These are phyloP conservation scores for Phialemoniopsis sp. DNA, from an alignment of 2,329 filamentous ascomycete species.

Conservation along the genomic window DNA sequence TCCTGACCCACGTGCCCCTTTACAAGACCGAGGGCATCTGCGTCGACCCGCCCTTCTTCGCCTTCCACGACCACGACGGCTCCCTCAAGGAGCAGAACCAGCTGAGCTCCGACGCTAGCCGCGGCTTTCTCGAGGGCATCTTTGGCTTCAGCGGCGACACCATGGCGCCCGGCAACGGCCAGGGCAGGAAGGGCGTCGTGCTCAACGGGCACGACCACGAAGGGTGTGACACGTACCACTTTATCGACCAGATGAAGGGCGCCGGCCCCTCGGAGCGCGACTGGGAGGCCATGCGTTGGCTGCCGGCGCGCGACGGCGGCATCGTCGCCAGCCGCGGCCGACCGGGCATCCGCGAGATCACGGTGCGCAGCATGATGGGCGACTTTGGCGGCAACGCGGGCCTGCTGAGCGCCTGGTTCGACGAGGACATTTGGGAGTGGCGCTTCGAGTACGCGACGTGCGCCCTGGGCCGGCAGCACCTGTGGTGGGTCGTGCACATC, in stretches of 20 bases:
- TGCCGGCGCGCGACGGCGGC: slow-evolving; percentile 37
- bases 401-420: slow-evolving; percentile 85
- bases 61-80: slow-evolving; percentile 65
- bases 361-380: slow-evolving; percentile 97
- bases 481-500: slow-evolving; percentile 91
- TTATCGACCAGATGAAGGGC: slow-evolving; percentile 58
- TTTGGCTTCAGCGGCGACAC: slow-evolving; percentile 69
- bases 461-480: slow-evolving; percentile 76
- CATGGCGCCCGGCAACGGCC: slow-evolving; percentile 54
- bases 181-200: slow-evolving; percentile 71
- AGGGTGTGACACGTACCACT: slow-evolving; percentile 89
- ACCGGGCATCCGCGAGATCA: slow-evolving; percentile 79
- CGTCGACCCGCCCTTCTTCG: slow-evolving; percentile 78
- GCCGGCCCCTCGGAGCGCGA: slow-evolving; percentile 30
- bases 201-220: slow-evolving; percentile 94
- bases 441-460: slow-evolving; percentile 76
- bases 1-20: slow-evolving; percentile 89
- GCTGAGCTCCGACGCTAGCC: slow-evolving; percentile 67
- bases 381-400: slow-evolving; percentile 90
- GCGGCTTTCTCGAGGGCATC: slow-evolving; percentile 76
- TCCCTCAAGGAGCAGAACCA: slow-evolving; percentile 90
- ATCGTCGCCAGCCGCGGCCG: slow-evolving; percentile 36
- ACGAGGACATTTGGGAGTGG: slow-evolving; percentile 70
- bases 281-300: slow-evolving; percentile 49
- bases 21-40: slow-evolving; percentile 81